Percentiles rank a stretch among this genome's conserved stretches.
phyloP scores from a whole-genome alignment of 352 stramenopile genomes.

The Nothophytophthora sp. region DNA sequence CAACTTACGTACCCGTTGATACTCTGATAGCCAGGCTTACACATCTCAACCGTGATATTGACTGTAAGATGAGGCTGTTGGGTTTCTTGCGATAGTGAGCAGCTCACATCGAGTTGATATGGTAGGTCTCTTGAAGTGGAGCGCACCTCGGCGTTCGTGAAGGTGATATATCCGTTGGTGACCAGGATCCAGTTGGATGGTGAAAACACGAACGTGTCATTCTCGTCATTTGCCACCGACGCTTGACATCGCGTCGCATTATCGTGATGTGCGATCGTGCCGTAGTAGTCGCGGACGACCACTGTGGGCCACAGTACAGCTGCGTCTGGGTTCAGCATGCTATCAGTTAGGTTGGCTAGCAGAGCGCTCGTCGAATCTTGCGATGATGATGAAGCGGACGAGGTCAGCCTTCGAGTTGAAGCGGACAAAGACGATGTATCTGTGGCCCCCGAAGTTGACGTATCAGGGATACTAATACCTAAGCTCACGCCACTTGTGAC shows the following conservation, averaged over 20 bases:
- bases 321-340: slow-evolving; percentile 14
- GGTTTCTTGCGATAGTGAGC: slow-evolving; percentile 26
- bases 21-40: slow-evolving; percentile 63
- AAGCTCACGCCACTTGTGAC: slow-evolving; percentile 68
- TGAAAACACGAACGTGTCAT: slow-evolving; percentile 47
- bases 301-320: slow-evolving; percentile 58
- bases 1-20: slow-evolving; percentile 58
- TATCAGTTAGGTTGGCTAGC: background rate
- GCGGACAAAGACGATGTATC: background rate
- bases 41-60: slow-evolving; percentile 54
- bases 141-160: slow-evolving; percentile 40
- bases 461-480: slow-evolving; percentile 20
- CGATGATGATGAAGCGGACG: slow-evolving; percentile 1
- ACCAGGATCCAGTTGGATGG: slow-evolving; percentile 28
- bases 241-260: slow-evolving; percentile 38
- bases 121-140: slow-evolving; percentile 27
- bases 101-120: slow-evolving; percentile 50
- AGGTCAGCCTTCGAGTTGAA: slow-evolving; percentile 5
- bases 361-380: background rate
- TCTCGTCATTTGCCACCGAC: slow-evolving; percentile 11
- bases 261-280: slow-evolving; percentile 47
- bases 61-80: slow-evolving; percentile 16
- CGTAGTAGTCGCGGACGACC: slow-evolving; percentile 63
- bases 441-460: slow-evolving; percentile 6
- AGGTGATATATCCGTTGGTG: slow-evolving; percentile 49